Base-by-base conservation (phyloP, 2,329 filamentous ascomycete genomes). In the Sclerotinia spermophila region DNA sequence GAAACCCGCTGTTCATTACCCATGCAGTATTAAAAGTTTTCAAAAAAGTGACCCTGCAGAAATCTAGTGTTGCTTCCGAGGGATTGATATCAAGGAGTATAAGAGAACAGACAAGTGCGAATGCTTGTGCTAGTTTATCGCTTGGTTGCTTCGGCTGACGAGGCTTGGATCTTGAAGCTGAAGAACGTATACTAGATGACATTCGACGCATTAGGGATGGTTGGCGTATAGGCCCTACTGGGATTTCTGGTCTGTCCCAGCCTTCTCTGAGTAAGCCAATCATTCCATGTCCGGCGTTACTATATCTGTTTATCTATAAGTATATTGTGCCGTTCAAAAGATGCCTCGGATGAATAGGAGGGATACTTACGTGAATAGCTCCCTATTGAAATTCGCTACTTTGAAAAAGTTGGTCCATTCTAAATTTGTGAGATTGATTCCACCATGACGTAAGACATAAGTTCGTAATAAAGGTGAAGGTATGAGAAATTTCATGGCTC, bases 361-460 rank as follows among this genome's bases (percentile, higher is more conserved):
- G 10, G 27, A 13, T 21, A 11, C 59, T 44, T 61, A 61, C 40
- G 40, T 44, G 10, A 61, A 61, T 42, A 61, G 17, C 24, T 61
- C 40, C 6, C 33, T 21, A 5, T 24, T 42, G 15, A 11, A n/a
- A 61, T 61, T 44, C 5, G 59, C 59, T 24, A 61, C 59, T 44
- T 44, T 42, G 17, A 61, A 44, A 33, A 61, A 44, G 40, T 11
- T 61, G 6, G 40, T 61, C 59, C 59, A 61, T 24, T 61, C 59
- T 21, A 1, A 11, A 44, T 27, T 19, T 44, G 40, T 61, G 11
- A 61, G 38, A 27, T 33, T 44, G 27, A 61, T 61, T 44, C 59
- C 40, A 44, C 59, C 59, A 21, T 61, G 40, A 5, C 40, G 38
- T 33, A 44, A 10, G 24, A 61, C 59, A 33, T 61, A 61, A 44